A percentile compares a stretch with the other conserved stretches of the same genome.
These are phyloP conservation scores for Aschersonia sp. DNA, from an alignment of 2,329 filamentous ascomycete species.

Conservation along the genomic window DNA sequence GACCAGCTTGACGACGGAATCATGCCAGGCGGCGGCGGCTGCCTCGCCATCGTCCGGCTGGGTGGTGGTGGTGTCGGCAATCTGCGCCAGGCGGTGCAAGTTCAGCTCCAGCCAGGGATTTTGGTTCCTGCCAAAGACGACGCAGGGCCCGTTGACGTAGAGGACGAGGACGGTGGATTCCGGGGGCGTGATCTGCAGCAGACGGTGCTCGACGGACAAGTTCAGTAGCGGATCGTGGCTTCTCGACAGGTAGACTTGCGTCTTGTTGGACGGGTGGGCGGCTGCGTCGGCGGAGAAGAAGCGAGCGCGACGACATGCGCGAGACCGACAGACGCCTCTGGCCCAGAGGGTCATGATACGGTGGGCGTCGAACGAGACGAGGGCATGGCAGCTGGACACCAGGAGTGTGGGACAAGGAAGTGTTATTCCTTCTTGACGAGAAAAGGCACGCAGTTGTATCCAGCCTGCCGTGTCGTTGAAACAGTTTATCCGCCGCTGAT, in stretches of 20 bases:
- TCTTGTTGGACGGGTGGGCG: conserved; percentile 27
- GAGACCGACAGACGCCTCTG: neutral
- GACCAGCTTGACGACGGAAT: conserved; percentile 42
- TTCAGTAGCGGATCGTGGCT: conserved; percentile 72
- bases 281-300: conserved; percentile 23
- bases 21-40: conserved; percentile 8
- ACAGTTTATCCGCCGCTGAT: too few species aligned
- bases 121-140: conserved; percentile 91
- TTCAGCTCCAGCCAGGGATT: conserved; percentile 94
- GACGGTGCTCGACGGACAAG: conserved; percentile 83
- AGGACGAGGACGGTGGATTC: conserved; percentile 70
- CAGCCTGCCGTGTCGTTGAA: too few species aligned
- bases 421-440: neutral
- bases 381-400: too few species aligned
- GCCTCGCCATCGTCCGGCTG: conserved; percentile 5
- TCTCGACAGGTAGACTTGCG: conserved; percentile 58
- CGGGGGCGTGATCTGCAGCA: conserved; percentile 59
- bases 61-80: conserved; percentile 26
- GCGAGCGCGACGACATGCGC: conserved; percentile 1
- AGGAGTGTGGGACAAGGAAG: too few species aligned
- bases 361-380: neutral
- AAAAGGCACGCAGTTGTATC: neutral
- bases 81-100: conserved; percentile 39
- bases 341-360: too few species aligned
- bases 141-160: conserved; percentile 74